These are phyloP conservation scores for Diaporthe vexans DNA, from an alignment of 2,329 filamentous ascomycete genomes.

Conservation along the genomic window DNA sequence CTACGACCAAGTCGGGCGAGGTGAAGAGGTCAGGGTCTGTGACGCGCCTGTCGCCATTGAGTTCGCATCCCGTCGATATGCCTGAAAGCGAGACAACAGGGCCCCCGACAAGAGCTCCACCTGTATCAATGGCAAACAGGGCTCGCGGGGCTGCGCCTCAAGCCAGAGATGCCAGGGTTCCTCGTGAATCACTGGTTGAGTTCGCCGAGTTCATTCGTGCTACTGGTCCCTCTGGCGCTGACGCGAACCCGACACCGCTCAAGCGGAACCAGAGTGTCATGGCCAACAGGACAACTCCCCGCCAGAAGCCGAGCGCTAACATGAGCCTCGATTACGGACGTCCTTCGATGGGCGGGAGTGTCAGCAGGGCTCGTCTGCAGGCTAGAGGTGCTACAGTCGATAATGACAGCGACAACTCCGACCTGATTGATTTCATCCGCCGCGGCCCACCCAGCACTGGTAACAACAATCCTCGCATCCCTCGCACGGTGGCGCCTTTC, in stretches of 20 bases:
- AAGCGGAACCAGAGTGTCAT: slow-evolving; percentile 45
- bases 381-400: slow-evolving; percentile 79
- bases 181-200: slow-evolving; percentile 80
- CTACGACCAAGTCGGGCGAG: slow-evolving; percentile 55
- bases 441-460: slow-evolving; percentile 78
- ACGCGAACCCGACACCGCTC: slow-evolving; percentile 44
- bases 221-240: slow-evolving; percentile 75
- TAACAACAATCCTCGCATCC: slow-evolving; percentile 76
- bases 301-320: slow-evolving; percentile 50
- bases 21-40: slow-evolving; percentile 52
- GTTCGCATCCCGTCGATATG: slow-evolving; percentile 52
- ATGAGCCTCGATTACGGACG: slow-evolving; percentile 57
- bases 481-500: slow-evolving; percentile 87
- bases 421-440: slow-evolving; percentile 95
- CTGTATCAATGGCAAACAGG: slow-evolving; percentile 50
- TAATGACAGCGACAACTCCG: slow-evolving; percentile 78
- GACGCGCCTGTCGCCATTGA: slow-evolving; percentile 53
- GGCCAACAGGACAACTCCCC: slow-evolving; percentile 52
- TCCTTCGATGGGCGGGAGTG: slow-evolving; percentile 48
- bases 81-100: slow-evolving; percentile 47
- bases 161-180: slow-evolving; percentile 81
- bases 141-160: slow-evolving; percentile 51
- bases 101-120: slow-evolving; percentile 50
- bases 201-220: slow-evolving; percentile 92
- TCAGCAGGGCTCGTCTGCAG: slow-evolving; percentile 69